These are phyloP conservation scores for Malassezia nana DNA, from an alignment of 1,284 basidiomycete species.

Conservation along the genomic window DNA sequence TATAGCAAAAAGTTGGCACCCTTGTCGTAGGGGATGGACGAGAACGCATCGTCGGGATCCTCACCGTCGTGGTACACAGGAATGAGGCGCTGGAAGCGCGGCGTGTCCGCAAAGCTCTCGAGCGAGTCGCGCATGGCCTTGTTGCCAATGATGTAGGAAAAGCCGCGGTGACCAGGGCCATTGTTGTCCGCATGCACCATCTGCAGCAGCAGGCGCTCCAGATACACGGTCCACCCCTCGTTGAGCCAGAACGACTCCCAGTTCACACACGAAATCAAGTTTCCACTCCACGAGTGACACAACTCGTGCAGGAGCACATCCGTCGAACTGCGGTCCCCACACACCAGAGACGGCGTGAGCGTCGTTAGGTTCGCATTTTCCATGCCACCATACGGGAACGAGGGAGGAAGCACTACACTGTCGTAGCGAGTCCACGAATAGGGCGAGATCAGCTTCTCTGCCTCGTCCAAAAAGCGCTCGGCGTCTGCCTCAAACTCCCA, in stretches of 20 bases:
- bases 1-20: conserved; percentile 62
- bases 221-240: conserved; percentile 78
- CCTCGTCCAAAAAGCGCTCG: conserved; percentile 41
- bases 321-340: conserved; percentile 35
- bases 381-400: conserved; percentile 64
- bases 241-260: conserved; percentile 48
- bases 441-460: conserved; percentile 41
- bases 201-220: conserved; percentile 72
- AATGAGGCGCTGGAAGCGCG: conserved; percentile 73
- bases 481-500: conserved; percentile 47
- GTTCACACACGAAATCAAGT: conserved; percentile 43
- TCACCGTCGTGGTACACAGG: conserved; percentile 74
- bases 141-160: conserved; percentile 66
- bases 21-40: conserved; percentile 64
- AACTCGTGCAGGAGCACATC: conserved; percentile 52
- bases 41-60: conserved; percentile 52
- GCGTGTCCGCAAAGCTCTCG: conserved; percentile 50
- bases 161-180: conserved; percentile 64
- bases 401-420: conserved; percentile 78
- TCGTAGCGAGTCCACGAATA: conserved; percentile 88
- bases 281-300: conserved; percentile 45
- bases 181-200: conserved; percentile 58
- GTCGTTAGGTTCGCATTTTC: conserved; percentile 47
- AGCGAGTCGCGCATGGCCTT: conserved; percentile 67
- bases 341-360: conserved; percentile 42